Conservation (phyloP, 202 grass and related monocot species). For the Digitaria exilis region DNA sequence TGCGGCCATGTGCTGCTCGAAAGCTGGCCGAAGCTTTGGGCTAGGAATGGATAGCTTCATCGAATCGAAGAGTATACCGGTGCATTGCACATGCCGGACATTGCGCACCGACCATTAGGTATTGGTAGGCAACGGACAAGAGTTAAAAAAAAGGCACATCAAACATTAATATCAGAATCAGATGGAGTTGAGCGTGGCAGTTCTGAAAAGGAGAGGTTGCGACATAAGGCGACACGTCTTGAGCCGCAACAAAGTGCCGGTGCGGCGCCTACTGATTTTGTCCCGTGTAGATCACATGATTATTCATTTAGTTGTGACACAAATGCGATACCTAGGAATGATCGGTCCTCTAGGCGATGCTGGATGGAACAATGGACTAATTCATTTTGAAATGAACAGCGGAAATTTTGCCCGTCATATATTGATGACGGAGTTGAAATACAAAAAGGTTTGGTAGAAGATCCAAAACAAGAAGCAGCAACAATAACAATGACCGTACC, state of each 20-base stretch:
- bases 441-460: too few species aligned
- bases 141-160: neutral
- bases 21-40: neutral
- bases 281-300: constrained; percentile 3
- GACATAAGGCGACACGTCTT: constrained; percentile 4
- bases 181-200: neutral
- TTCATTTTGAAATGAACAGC: too few species aligned
- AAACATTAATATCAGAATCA: too few species aligned
- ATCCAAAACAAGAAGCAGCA: too few species aligned
- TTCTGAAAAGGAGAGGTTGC: neutral
- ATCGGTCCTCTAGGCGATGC: neutral
- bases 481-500: too few species aligned
- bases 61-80: neutral
- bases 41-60: neutral
- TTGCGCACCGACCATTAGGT: constrained; percentile 33
- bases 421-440: too few species aligned
- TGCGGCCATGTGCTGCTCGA: constrained; percentile 37
- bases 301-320: neutral
- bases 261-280: neutral
- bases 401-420: too few species aligned
- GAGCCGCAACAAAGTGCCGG: neutral
- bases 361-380: neutral
- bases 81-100: constrained; percentile 28
- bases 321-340: neutral
- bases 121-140: neutral